phyloP scores from a whole-genome alignment of 2,329 filamentous ascomycete genomes.

The Plectosphaerella sp. region DNA sequence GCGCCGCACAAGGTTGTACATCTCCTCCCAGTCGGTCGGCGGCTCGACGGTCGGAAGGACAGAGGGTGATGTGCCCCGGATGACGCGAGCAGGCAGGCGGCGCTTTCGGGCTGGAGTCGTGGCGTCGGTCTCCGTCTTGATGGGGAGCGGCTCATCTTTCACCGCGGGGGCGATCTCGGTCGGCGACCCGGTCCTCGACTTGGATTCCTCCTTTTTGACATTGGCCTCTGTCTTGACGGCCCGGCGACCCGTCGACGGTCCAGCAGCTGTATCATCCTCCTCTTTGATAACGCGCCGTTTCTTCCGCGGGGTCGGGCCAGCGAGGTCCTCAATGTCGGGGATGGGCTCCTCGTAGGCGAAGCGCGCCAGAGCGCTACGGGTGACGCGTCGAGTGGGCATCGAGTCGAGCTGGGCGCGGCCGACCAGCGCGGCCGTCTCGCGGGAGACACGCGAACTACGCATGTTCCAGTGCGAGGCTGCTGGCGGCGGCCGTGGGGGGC shows the following conservation, averaged over 20 bases:
- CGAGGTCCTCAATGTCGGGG: slow-evolving; percentile 56
- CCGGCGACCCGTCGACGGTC: background rate
- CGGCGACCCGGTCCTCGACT: background rate
- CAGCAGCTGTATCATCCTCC: slow-evolving; percentile 23
- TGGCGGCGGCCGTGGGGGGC: background rate
- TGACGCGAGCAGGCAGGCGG: slow-evolving; percentile 41
- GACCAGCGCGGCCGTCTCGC: slow-evolving; percentile 49
- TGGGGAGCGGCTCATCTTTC: slow-evolving; percentile 32
- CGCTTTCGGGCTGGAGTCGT: slow-evolving; percentile 18
- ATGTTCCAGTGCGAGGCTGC: slow-evolving; percentile 24
- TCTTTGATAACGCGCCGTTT: slow-evolving; percentile 37
- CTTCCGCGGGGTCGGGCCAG: slow-evolving; percentile 34
- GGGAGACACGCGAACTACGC: slow-evolving; percentile 54
- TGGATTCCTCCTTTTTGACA: slow-evolving; percentile 23
- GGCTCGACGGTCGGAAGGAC: slow-evolving; percentile 44
- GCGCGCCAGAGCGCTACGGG: slow-evolving; percentile 44
- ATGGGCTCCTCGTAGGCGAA: slow-evolving; percentile 31
- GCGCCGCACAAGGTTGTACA: slow-evolving; percentile 71
- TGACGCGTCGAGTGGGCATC: slow-evolving; percentile 34
- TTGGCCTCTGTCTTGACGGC: slow-evolving; percentile 9
- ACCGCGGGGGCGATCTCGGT: slow-evolving; percentile 11
- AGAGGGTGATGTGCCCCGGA: slow-evolving; percentile 31
- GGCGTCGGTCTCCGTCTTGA: slow-evolving; percentile 18
- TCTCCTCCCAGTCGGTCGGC: slow-evolving; percentile 76
- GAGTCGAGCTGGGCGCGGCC: slow-evolving; percentile 16